These are phyloP conservation scores for Kluyveromyces dobzhanskii DNA, from an alignment of 805 yeast genomes.

Conservation along the genomic window DNA sequence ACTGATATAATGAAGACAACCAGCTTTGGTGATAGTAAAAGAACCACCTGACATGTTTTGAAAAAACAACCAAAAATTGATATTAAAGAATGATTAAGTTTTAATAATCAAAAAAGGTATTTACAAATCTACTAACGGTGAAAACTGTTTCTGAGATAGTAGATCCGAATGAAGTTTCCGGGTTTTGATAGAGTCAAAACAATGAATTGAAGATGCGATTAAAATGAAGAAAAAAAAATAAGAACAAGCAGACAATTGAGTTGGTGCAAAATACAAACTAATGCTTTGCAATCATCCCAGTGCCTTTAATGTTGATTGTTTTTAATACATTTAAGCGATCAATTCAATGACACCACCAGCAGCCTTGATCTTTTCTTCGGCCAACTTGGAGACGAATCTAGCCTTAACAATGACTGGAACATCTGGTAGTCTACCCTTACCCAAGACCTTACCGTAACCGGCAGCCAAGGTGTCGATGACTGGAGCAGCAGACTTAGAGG, in stretches of 20 bases:
- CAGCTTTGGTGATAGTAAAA: too few relatives aligned
- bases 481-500: conserved; percentile 89
- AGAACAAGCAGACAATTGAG: too few relatives aligned
- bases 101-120: conserved; percentile 5
- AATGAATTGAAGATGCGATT: too few relatives aligned
- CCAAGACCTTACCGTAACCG: conserved; percentile 99
- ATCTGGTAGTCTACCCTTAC: conserved; percentile 96
- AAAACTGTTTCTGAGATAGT: too few relatives aligned
- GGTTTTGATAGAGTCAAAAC: too few relatives aligned
- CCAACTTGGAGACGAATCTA: conserved; percentile 97
- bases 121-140: background rate
- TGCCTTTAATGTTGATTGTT: too few relatives aligned
- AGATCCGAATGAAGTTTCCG: too few relatives aligned
- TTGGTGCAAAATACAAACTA: too few relatives aligned
- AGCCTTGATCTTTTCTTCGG: conserved; percentile 99
- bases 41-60: background rate
- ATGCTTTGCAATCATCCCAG: too few relatives aligned
- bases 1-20: too few relatives aligned
- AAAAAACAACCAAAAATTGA: conserved; percentile 4
- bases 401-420: conserved; percentile 99
- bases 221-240: too few relatives aligned
- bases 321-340: conserved; percentile 62
- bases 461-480: conserved; percentile 98
- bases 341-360: conserved; percentile 99
- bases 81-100: background rate